Percentiles rank a stretch among this genome's conserved stretches.
phyloP scores from a whole-genome alignment of 768 basidiomycete species.

The Termitomyces sp. region DNA sequence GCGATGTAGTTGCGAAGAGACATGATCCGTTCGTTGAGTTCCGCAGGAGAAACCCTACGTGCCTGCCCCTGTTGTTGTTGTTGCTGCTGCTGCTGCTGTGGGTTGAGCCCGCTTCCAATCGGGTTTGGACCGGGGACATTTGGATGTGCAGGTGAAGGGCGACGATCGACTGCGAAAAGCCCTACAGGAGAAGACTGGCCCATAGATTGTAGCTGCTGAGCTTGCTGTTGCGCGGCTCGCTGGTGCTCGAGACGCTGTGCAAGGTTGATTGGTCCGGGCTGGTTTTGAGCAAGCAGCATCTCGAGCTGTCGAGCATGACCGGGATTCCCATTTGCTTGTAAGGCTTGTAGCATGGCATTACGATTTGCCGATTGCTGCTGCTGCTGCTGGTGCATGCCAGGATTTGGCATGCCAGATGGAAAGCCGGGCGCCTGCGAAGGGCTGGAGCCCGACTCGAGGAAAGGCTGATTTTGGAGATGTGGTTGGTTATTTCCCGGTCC shows the following conservation, averaged over 20 bases:
- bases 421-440: conserved; percentile 37
- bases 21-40: conserved; percentile 18
- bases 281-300: conserved; percentile 47
- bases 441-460: conserved; percentile 32
- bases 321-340: conserved; percentile 28
- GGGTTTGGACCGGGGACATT: conserved; percentile 24
- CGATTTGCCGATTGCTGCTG: conserved; percentile 19
- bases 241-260: conserved; percentile 24
- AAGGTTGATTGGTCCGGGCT: conserved; percentile 35
- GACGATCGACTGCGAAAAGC: conserved; percentile 50
- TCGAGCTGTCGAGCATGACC: conserved; percentile 42
- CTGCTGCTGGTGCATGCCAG: conserved; percentile 20
- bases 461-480: conserved; percentile 25
- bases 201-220: conserved; percentile 28
- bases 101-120: conserved; percentile 11
- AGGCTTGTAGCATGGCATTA: conserved; percentile 38
- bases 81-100: conserved; percentile 15
- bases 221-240: conserved; percentile 25
- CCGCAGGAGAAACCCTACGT: conserved; percentile 9
- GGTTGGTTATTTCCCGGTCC: conserved; percentile 30
- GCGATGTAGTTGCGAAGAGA: conserved; percentile 9
- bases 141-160: conserved; percentile 47
- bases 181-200: conserved; percentile 44
- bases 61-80: conserved; percentile 2
- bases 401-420: conserved; percentile 33